Conservation (phyloP, 163 green algal species). For the Scenedesmus sp. region DNA sequence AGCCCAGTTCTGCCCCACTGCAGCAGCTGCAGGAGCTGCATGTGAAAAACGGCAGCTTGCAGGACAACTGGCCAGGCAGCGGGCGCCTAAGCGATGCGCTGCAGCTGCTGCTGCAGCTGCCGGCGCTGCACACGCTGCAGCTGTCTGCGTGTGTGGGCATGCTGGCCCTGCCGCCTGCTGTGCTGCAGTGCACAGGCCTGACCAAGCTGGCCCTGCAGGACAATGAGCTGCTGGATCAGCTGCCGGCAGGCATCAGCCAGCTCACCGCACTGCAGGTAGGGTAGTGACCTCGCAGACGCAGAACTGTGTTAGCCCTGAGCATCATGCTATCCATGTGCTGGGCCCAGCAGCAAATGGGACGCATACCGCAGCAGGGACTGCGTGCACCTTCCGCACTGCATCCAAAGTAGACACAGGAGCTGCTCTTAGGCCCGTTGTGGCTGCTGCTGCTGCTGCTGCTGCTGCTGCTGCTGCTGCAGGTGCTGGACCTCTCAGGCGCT, state of each 20-base stretch:
- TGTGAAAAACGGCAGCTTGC: background rate
- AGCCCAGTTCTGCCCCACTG: background rate
- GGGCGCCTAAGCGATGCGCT: background rate
- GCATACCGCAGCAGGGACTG: background rate
- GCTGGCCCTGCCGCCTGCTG: background rate
- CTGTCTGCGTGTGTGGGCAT: background rate
- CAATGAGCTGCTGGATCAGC: constrained; percentile 18
- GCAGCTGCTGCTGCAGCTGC: constrained; percentile 21
- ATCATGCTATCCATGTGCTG: background rate
- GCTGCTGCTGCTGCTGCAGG: constrained; percentile 7
- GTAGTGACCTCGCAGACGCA: background rate
- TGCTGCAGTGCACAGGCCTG: background rate
- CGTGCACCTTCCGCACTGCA: background rate
- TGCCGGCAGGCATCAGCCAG: background rate
- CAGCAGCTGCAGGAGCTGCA: background rate
- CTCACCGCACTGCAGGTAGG: constrained; percentile 14
- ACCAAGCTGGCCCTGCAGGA: constrained; percentile 20
- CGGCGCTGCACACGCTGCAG: constrained; percentile 10
- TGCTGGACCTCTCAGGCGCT: constrained; percentile 10
- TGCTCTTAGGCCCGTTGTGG: background rate
- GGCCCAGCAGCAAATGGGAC: too few species aligned
- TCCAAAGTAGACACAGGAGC: background rate
- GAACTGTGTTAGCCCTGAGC: background rate
- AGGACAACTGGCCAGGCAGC: background rate
- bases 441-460: background rate